Evolutionary conservation across 305 asterid genomes (phyloP).

Genomic region (Fraxinus albicans): DNA sequence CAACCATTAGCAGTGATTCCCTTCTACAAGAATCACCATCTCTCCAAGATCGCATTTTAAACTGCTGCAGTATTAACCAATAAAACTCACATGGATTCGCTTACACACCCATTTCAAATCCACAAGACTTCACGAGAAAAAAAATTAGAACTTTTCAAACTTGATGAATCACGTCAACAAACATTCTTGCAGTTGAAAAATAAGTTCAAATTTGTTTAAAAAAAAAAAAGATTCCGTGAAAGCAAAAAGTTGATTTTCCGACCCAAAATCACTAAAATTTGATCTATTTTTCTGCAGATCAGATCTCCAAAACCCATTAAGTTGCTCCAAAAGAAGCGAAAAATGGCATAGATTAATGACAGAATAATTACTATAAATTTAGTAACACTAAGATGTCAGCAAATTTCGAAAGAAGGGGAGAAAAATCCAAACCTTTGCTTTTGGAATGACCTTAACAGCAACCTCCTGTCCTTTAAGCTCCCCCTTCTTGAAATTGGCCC

Average conservation of each 20-base stretch:
- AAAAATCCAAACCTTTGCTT: slow-evolving; percentile 54
- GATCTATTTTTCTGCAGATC: slow-evolving; percentile 12
- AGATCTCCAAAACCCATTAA: slow-evolving; percentile 22
- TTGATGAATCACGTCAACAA: background rate
- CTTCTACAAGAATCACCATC: background rate
- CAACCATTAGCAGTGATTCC: background rate
- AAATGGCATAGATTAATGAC: slow-evolving; percentile 1
- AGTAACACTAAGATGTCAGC: background rate
- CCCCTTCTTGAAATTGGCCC: slow-evolving; percentile 71
- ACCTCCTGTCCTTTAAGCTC: slow-evolving; percentile 68
- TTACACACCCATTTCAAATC: background rate
- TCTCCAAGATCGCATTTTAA: background rate
- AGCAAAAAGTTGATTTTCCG: background rate
- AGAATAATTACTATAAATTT: slow-evolving; percentile 1
- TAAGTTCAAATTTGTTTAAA: background rate
- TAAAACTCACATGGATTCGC: background rate
- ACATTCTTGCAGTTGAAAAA: background rate
- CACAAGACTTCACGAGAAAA: background rate
- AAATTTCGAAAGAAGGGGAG: background rate
- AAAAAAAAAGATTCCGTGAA: background rate
- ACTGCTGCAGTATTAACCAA: background rate
- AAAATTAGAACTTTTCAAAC: background rate
- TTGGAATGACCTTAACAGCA: slow-evolving; percentile 83
- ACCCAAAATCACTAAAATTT: background rate
- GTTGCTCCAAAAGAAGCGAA: background rate